These are phyloP conservation scores for Cryptococcus amylolentus DNA, from an alignment of 1,284 basidiomycete species.

Conservation along the genomic window DNA sequence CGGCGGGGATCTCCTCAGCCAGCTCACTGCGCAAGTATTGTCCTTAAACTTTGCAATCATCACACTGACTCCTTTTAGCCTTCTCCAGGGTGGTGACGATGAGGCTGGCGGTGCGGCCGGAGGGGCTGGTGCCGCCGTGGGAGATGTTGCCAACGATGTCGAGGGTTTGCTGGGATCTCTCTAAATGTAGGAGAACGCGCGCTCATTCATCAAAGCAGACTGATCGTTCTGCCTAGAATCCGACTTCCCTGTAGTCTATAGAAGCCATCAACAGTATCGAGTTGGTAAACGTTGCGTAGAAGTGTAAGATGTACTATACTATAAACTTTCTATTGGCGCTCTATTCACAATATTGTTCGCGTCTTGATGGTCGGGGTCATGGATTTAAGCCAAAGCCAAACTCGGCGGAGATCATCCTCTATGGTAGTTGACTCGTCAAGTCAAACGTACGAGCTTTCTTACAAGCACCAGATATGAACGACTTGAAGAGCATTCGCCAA, in stretches of 20 bases:
- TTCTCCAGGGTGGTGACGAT: background rate
- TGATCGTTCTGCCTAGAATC: background rate
- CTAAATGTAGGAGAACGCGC: background rate
- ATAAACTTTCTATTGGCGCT: background rate
- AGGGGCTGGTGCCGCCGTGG: background rate
- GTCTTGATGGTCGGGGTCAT: too few relatives aligned
- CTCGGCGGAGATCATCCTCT: too few relatives aligned
- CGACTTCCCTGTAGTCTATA: background rate
- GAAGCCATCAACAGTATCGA: background rate
- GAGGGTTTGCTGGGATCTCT: background rate
- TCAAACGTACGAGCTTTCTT: too few relatives aligned
- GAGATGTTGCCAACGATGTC: background rate
- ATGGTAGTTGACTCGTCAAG: too few relatives aligned
- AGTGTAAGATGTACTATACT: background rate
- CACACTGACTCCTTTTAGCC: background rate
- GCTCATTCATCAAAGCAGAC: background rate
- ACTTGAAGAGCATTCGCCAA: too few relatives aligned
- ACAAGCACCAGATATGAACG: too few relatives aligned
- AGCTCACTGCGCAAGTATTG: background rate
- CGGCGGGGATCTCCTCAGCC: background rate
- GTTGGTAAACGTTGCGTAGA: background rate
- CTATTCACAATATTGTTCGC: too few relatives aligned
- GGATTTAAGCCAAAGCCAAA: too few relatives aligned
- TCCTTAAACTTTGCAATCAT: background rate
- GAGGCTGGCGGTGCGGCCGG: background rate